Percentiles rank a stretch among this genome's conserved stretches.
phyloP scores from a whole-genome alignment of 2,329 filamentous ascomycete species.

The Thermoascus crustaceus region DNA sequence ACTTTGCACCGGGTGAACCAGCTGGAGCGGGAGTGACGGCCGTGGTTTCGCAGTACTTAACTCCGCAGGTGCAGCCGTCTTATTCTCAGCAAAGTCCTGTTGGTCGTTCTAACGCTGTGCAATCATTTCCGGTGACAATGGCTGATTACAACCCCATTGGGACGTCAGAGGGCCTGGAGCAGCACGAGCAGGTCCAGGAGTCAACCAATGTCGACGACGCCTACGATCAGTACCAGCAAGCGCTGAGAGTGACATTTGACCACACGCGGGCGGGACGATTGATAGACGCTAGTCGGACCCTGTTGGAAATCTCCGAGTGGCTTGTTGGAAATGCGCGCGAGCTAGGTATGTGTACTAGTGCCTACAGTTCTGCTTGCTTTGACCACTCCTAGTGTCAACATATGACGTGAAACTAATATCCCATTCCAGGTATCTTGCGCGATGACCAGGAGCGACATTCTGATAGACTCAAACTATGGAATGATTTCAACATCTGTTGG shows the following conservation, averaged over 20 bases:
- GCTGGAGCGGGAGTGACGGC: constrained; percentile 52
- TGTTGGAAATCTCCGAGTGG: constrained; percentile 59
- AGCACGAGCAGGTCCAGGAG: constrained; percentile 28
- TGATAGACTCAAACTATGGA: constrained; percentile 79
- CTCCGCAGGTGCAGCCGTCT: constrained; percentile 52
- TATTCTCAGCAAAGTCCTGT: constrained; percentile 56
- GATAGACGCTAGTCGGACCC: constrained; percentile 48
- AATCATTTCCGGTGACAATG: constrained; percentile 47
- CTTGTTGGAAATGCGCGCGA: constrained; percentile 56
- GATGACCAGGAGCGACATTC: constrained; percentile 70
- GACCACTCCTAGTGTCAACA: too few relatives aligned
- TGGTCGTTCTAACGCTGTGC: constrained; percentile 41
- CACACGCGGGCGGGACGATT: constrained; percentile 57
- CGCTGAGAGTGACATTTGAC: constrained; percentile 59
- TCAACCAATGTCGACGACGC: constrained; percentile 55
- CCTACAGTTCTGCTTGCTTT: constrained; percentile 16
- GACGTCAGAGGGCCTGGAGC: constrained; percentile 31
- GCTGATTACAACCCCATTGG: constrained; percentile 36
- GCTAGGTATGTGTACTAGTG: constrained; percentile 48
- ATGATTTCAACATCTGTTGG: constrained; percentile 92
- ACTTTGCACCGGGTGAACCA: constrained; percentile 61
- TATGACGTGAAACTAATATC: too few relatives aligned
- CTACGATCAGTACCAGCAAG: constrained; percentile 54
- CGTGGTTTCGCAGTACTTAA: constrained; percentile 54
- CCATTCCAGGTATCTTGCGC: constrained; percentile 62